Evolutionary conservation across 352 stramenopile genomes (phyloP).

Genomic region (Pythium grandisporangium): DNA sequence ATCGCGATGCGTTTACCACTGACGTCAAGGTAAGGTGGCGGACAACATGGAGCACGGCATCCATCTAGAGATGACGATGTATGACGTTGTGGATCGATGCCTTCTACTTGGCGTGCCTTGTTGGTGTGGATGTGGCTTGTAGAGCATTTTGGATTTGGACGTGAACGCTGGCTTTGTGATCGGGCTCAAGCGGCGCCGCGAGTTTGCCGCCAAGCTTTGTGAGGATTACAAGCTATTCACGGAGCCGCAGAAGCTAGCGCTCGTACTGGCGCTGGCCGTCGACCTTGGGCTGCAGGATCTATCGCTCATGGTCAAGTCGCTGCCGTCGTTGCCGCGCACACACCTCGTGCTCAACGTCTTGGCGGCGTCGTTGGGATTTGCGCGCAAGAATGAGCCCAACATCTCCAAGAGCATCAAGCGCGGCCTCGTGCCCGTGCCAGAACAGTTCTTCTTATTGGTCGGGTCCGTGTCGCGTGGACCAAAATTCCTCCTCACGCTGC

Average conservation of each 20-base stretch:
- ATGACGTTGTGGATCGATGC: too few relatives aligned
- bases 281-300: conserved; percentile 74
- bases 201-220: conserved; percentile 69
- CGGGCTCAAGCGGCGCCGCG: conserved; percentile 62
- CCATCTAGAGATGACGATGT: too few relatives aligned
- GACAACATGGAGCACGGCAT: not conserved
- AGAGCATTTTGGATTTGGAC: conserved; percentile 56
- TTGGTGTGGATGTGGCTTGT: not conserved
- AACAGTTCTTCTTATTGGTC: conserved; percentile 75
- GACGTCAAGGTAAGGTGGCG: conserved; percentile 29
- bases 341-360: conserved; percentile 79
- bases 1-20: conserved; percentile 43
- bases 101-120: too few relatives aligned
- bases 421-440: conserved; percentile 65
- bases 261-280: conserved; percentile 71
- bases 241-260: conserved; percentile 62
- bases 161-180: conserved; percentile 79
- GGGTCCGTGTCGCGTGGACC: conserved; percentile 59
- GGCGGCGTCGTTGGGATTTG: conserved; percentile 66
- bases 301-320: conserved; percentile 71
- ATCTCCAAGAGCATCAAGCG: conserved; percentile 83
- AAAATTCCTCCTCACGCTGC: conserved; percentile 64
- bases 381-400: conserved; percentile 70
- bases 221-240: conserved; percentile 73
- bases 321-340: conserved; percentile 66